These are phyloP conservation scores for Mycogone perniciosa DNA, from an alignment of 2,329 filamentous ascomycete genomes.

Conservation along the genomic window DNA sequence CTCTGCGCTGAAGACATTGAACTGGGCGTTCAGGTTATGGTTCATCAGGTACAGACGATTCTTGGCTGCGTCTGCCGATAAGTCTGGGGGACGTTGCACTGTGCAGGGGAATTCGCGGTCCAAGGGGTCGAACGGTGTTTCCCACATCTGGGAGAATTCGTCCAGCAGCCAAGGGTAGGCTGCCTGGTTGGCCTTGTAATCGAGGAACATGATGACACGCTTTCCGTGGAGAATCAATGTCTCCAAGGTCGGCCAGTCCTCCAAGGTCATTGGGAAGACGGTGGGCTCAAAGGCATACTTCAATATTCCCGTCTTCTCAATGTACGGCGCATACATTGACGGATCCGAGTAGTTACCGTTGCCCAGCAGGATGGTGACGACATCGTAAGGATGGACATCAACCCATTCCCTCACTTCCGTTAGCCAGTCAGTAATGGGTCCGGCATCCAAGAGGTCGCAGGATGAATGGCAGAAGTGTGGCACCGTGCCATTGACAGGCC, in stretches of 20 bases:
- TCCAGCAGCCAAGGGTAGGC: slow-evolving; percentile 78
- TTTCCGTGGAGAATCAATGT: slow-evolving; percentile 66
- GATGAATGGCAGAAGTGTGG: slow-evolving; percentile 79
- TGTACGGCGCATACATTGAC: slow-evolving; percentile 58
- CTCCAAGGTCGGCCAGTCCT: slow-evolving; percentile 78
- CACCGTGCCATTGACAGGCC: slow-evolving; percentile 39
- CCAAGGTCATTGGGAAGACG: slow-evolving; percentile 60
- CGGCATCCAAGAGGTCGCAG: slow-evolving; percentile 75
- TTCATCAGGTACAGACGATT: slow-evolving; percentile 75
- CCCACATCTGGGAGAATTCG: slow-evolving; percentile 84
- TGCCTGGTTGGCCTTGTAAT: slow-evolving; percentile 76
- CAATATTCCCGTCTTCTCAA: slow-evolving; percentile 65
- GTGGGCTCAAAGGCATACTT: slow-evolving; percentile 69
- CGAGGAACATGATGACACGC: slow-evolving; percentile 74
- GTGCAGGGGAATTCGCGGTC: slow-evolving; percentile 66
- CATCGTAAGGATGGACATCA: slow-evolving; percentile 69
- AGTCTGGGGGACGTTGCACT: slow-evolving; percentile 66
- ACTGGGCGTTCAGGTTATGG: slow-evolving; percentile 81
- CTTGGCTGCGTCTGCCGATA: slow-evolving; percentile 47
- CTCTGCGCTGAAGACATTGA: slow-evolving; percentile 57
- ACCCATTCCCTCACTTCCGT: slow-evolving; percentile 67
- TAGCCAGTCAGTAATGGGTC: slow-evolving; percentile 70
- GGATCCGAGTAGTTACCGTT: slow-evolving; percentile 70
- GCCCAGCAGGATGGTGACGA: slow-evolving; percentile 78
- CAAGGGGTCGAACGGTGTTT: slow-evolving; percentile 75